Evolutionary conservation across 176 grass and related monocot species (phyloP).

Genomic region (Poa annua): DNA sequence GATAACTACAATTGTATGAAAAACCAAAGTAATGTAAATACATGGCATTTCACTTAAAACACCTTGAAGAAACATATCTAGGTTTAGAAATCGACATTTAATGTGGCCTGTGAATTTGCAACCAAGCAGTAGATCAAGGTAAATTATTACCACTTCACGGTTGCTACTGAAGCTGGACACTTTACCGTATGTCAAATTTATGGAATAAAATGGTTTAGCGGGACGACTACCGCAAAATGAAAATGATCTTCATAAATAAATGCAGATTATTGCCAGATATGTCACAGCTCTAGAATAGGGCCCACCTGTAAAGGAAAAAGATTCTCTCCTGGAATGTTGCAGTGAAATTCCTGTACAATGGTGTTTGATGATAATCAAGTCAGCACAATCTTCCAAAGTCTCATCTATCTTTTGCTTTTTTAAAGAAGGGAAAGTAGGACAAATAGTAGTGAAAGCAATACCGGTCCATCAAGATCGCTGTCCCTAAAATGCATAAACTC

Average conservation of each 20-base stretch:
- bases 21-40: slow-evolving; percentile 1
- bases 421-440: slow-evolving; percentile 26
- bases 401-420: slow-evolving; percentile 16
- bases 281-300: slow-evolving; percentile 30
- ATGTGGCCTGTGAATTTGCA: not conserved
- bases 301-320: slow-evolving; percentile 88
- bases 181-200: slow-evolving; percentile 30
- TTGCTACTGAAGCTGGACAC: slow-evolving; percentile 14
- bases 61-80: not conserved
- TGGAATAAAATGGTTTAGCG: not conserved
- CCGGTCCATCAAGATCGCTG: slow-evolving; percentile 72
- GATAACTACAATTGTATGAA: slow-evolving; percentile 14
- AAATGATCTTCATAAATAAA: slow-evolving; percentile 26
- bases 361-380: slow-evolving; percentile 26
- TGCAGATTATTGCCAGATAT: slow-evolving; percentile 13
- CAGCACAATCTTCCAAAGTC: slow-evolving; percentile 20
- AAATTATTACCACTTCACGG: not conserved
- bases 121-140: slow-evolving; percentile 21
- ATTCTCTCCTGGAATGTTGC: slow-evolving; percentile 62
- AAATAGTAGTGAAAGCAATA: slow-evolving; percentile 50
- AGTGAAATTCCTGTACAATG: slow-evolving; percentile 67
- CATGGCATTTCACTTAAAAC: slow-evolving; percentile 19
- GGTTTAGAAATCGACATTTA: slow-evolving; percentile 18
- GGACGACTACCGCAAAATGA: not conserved
- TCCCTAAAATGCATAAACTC: slow-evolving; percentile 58